phyloP scores from a whole-genome alignment of 495 filamentous ascomycete species.

The Hypoxylon perforatum region DNA sequence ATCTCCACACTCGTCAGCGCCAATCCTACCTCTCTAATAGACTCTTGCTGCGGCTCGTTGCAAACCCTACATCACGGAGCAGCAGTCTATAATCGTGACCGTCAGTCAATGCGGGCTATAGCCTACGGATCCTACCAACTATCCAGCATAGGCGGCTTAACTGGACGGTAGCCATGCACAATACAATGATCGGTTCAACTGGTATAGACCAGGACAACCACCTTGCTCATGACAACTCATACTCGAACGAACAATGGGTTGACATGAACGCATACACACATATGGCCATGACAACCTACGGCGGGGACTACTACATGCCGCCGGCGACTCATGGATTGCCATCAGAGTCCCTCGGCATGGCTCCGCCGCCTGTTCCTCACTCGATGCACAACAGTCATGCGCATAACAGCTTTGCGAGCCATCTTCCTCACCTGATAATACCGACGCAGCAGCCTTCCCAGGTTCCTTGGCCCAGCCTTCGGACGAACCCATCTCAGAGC shows the following conservation, averaged over 20 bases:
- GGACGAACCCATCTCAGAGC: slow-evolving; percentile 65
- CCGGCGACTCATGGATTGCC: slow-evolving; percentile 58
- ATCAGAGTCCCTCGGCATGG: slow-evolving; percentile 58
- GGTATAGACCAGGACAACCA: slow-evolving; percentile 62
- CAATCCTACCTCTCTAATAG: slow-evolving; percentile 41
- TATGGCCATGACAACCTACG: slow-evolving; percentile 61
- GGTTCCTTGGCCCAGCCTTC: slow-evolving; percentile 76
- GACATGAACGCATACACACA: slow-evolving; percentile 59
- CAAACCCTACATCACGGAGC: slow-evolving; percentile 35
- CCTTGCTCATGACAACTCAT: slow-evolving; percentile 56
- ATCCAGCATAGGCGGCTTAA: slow-evolving; percentile 39
- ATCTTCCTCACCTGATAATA: slow-evolving; percentile 64
- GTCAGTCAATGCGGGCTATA: slow-evolving; percentile 34
- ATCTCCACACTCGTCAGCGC: slow-evolving; percentile 40
- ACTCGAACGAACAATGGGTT: slow-evolving; percentile 56
- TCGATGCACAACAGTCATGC: slow-evolving; percentile 48
- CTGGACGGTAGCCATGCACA: slow-evolving; percentile 58
- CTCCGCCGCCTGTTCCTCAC: slow-evolving; percentile 55
- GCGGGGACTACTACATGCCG: slow-evolving; percentile 54
- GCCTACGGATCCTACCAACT: slow-evolving; percentile 38
- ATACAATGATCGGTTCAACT: slow-evolving; percentile 59
- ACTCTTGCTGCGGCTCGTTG: slow-evolving; percentile 36
- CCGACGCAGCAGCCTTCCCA: slow-evolving; percentile 66
- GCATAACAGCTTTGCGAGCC: slow-evolving; percentile 47
- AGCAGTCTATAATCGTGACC: slow-evolving; percentile 38